Evolutionary conservation across 2,329 filamentous ascomycete species (phyloP).

Genomic region (Talaromyces funiculosus): DNA sequence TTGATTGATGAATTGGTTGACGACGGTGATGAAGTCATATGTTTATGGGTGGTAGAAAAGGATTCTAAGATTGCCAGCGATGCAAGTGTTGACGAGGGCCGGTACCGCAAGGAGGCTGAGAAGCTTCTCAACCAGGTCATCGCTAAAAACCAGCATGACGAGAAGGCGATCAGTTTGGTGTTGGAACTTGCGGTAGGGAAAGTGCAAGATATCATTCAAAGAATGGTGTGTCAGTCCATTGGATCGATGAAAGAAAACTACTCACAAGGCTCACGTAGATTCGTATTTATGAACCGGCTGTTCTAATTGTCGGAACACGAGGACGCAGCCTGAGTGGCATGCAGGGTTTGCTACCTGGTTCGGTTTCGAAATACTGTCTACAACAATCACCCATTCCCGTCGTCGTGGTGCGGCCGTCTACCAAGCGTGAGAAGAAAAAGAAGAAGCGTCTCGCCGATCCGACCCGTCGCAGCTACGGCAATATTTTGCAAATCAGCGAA

Average conservation of each 20-base stretch:
- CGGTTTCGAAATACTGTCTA: slow-evolving; percentile 88
- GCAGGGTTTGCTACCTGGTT: slow-evolving; percentile 79
- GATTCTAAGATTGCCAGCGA: slow-evolving; percentile 65
- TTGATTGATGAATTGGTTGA: slow-evolving; percentile 86
- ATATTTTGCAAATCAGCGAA: slow-evolving; percentile 65
- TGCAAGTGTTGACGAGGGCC: slow-evolving; percentile 56
- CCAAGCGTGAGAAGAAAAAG: slow-evolving; percentile 86
- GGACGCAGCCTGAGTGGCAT: slow-evolving; percentile 80
- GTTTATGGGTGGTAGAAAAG: slow-evolving; percentile 80
- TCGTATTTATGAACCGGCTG: slow-evolving; percentile 82
- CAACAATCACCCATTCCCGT: slow-evolving; percentile 92
- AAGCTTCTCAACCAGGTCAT: slow-evolving; percentile 70
- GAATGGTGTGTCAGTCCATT: slow-evolving; percentile 58
- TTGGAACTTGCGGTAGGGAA: slow-evolving; percentile 86
- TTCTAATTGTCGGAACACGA: slow-evolving; percentile 83
- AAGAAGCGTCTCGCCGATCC: slow-evolving; percentile 75
- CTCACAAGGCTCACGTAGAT: slow-evolving; percentile 54
- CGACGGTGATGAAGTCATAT: slow-evolving; percentile 89
- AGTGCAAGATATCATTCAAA: slow-evolving; percentile 82
- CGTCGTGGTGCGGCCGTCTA: slow-evolving; percentile 81
- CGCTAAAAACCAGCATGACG: slow-evolving; percentile 70
- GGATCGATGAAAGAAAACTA: too few relatives aligned
- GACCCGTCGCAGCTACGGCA: slow-evolving; percentile 66
- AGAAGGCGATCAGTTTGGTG: slow-evolving; percentile 74
- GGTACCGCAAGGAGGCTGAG: slow-evolving; percentile 71